A percentile compares a stretch with the other conserved stretches of the same genome.
These are phyloP conservation scores for Hansfordia pulvinata DNA, from an alignment of 2,329 filamentous ascomycete species.

Conservation along the genomic window DNA sequence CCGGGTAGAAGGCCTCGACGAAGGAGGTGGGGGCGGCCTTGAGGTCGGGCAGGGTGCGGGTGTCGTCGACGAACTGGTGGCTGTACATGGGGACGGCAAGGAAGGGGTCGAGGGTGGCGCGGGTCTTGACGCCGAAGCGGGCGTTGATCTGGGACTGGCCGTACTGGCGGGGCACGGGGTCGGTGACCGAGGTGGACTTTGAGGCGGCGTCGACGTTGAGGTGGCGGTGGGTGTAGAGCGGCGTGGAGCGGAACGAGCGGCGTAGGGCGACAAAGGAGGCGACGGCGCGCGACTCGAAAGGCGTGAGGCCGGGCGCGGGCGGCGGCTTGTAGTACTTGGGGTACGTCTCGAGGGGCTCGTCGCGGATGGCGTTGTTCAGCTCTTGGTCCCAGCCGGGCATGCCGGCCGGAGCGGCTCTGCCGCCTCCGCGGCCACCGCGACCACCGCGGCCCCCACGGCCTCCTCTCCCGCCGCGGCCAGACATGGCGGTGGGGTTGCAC, in stretches of 20 bases:
- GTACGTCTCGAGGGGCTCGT: conserved; percentile 44
- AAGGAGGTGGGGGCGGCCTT: conserved; percentile 33
- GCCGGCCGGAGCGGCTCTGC: conserved; percentile 25
- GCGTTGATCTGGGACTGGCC: conserved; percentile 45
- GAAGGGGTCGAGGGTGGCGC: conserved; percentile 43
- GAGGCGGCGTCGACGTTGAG: conserved; percentile 7
- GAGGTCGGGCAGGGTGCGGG: conserved; percentile 40
- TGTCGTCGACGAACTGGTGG: conserved; percentile 35
- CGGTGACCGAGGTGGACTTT: conserved; percentile 17
- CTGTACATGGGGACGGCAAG: conserved; percentile 44
- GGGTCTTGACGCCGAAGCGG: conserved; percentile 39
- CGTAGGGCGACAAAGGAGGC: conserved; percentile 40
- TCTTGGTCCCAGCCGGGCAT: conserved; percentile 40
- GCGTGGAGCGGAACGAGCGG: conserved; percentile 38
- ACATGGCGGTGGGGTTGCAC: no score
- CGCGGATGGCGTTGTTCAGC: conserved; percentile 30
- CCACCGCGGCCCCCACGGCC: conserved; percentile 32
- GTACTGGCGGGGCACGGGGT: conserved; percentile 29
- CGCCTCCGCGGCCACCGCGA: conserved; percentile 30
- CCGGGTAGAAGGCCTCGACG: conserved; percentile 36
- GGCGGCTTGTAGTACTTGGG: conserved; percentile 35
- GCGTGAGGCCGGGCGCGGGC: conserved; percentile 25
- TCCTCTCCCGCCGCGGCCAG: conserved; percentile 35
- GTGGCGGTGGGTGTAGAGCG: conserved; percentile 43
- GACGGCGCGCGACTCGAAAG: conserved; percentile 31